Evolutionary conservation across 805 yeast species (phyloP), one percentile per base, ranked within the genome.

Genomic region (Candida succiphila): DNA sequence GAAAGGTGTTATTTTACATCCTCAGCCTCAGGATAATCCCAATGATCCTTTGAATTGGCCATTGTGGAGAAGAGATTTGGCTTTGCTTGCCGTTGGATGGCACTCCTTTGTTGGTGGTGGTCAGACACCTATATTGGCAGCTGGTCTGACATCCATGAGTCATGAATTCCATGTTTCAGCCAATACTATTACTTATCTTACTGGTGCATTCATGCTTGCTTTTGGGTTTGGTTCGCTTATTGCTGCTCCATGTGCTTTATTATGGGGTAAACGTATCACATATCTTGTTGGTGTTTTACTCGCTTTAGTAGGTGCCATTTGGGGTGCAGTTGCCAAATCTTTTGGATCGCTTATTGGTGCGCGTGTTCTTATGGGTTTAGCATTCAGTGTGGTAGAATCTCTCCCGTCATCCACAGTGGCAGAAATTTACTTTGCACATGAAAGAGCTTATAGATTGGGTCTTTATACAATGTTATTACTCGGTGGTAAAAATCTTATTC

Each of bases 41-140:
- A 74, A 76, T 43, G 83, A 75, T 41, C 83, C 83, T 2, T 56
- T 75, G 27, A 76, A 75, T 44, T 74, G 82, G 83, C 78, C 81
- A 1, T 44, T 63, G 7, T 70, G 77, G 73, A 59, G 71, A 27
- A 57, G 78, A 20, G 81, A 75, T 39, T 37, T 71, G 30, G 71
- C 78, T 7, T 52, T 75, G 27, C 41, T 62, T 9, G 67, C 66
- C 14, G 63, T 75, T 23, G 79, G 80, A 5, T 63, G 70, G 42
- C 78, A 69, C 39, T 69, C 74, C 10, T 69, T 75, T 42, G 54
- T 75, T 9, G 74, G 75, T 4, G 82, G 81, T 21, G 81, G 82
- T 22, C 76, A 70, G 51, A 65, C 77, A 3, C 73, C 82, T 4
- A 54, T 75, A 25, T 54, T 75, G 36, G 79, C 81, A 1, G 73